Conservation (phyloP, 2,329 filamentous ascomycete species). For the Amauroascus niger region DNA sequence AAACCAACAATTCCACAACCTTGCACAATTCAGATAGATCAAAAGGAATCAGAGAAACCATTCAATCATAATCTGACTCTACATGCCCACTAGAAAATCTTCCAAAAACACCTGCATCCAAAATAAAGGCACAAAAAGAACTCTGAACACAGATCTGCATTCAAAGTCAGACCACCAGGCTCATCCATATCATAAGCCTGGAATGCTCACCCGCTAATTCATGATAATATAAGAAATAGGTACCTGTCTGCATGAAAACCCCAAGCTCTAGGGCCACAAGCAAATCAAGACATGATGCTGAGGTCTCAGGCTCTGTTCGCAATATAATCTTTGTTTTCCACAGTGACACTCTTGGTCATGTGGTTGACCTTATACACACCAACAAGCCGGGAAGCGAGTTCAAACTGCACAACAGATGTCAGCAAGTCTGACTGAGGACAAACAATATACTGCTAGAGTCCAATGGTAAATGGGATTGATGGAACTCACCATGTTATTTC, state of each 20-base stretch:
- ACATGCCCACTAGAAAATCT: too few species aligned
- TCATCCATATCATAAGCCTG: background rate
- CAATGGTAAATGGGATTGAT: background rate
- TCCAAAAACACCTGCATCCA: too few species aligned
- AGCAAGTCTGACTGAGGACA: background rate
- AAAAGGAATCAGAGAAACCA: too few species aligned
- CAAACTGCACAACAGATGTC: conserved; percentile 48
- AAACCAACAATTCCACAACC: too few species aligned
- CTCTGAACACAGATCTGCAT: background rate
- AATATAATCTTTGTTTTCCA: conserved; percentile 75
- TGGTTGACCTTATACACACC: conserved; percentile 99
- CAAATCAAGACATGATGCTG: conserved; percentile 16
- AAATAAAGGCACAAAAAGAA: too few species aligned
- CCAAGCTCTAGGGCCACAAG: background rate
- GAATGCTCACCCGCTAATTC: background rate
- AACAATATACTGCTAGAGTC: background rate
- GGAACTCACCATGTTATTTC: conserved; percentile 75
- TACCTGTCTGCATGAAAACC: background rate
- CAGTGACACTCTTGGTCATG: conserved; percentile 89
- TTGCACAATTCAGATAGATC: too few species aligned
- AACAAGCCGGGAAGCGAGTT: conserved; percentile 86
- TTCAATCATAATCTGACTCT: too few species aligned
- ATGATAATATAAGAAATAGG: background rate
- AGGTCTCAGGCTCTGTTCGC: conserved; percentile 7
- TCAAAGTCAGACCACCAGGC: background rate